These are phyloP conservation scores for Calvatia gigantea DNA, from an alignment of 768 basidiomycete species.

Conservation along the genomic window DNA sequence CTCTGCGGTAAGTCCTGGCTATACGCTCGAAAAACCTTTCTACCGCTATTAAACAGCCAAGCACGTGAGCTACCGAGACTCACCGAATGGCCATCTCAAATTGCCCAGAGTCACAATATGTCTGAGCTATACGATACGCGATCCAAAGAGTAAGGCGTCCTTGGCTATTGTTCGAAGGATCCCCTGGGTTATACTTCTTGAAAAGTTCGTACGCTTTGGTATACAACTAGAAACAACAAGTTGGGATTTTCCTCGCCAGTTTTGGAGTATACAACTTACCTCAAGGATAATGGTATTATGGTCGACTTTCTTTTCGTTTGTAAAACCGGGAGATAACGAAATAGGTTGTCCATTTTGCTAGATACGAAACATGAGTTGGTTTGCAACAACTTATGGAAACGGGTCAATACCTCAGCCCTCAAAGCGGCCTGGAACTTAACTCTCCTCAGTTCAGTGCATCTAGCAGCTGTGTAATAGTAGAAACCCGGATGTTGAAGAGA, in stretches of 20 bases:
- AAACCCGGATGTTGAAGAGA: constrained; percentile 89
- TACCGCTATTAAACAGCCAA: neutral
- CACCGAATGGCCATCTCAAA: constrained; percentile 87
- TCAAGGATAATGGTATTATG: constrained; percentile 82
- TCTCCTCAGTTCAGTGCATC: constrained; percentile 75
- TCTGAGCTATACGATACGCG: constrained; percentile 85
- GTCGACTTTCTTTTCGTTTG: constrained; percentile 91
- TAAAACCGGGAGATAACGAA: constrained; percentile 62
- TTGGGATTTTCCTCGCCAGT: neutral
- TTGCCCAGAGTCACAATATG: constrained; percentile 76
- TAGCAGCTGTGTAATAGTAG: constrained; percentile 88
- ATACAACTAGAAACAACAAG: constrained; percentile 57
- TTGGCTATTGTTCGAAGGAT: constrained; percentile 44
- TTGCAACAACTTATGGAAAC: neutral
- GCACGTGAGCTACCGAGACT: constrained; percentile 15
- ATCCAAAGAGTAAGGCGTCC: constrained; percentile 86
- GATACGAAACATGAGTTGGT: constrained; percentile 12
- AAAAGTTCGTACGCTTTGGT: constrained; percentile 93
- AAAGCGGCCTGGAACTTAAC: constrained; percentile 60
- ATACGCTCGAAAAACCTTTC: constrained; percentile 91
- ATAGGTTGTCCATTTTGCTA: constrained; percentile 17
- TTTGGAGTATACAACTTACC: constrained; percentile 35
- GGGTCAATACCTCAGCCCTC: constrained; percentile 47
- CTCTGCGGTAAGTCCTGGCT: constrained; percentile 81
- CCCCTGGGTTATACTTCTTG: constrained; percentile 62